Conservation (phyloP, 495 filamentous ascomycete genomes). For the Amniculicola lignicola region DNA sequence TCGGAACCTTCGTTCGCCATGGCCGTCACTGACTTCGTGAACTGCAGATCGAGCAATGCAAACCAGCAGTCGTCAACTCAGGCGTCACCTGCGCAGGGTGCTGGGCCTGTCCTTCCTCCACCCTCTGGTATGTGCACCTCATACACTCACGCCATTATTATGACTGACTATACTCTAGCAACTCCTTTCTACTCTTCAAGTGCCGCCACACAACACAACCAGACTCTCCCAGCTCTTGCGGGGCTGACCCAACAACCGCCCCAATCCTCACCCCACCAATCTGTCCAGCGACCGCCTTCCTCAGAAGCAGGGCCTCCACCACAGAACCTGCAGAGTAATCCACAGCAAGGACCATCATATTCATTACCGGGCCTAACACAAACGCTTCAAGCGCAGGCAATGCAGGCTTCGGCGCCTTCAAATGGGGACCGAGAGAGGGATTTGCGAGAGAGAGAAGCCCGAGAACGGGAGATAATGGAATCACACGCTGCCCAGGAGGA, state of each 20-base stretch:
- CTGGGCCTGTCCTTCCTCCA: constrained; percentile 32
- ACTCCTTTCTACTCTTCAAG: constrained; percentile 32
- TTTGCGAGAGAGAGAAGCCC: constrained; percentile 26
- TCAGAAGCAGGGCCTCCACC: constrained; percentile 25
- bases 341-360: constrained; percentile 24
- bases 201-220: constrained; percentile 22
- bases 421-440: constrained; percentile 28
- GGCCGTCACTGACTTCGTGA: too few relatives aligned
- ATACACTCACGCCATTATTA: neutral
- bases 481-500: constrained; percentile 50
- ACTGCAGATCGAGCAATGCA: constrained; percentile 23
- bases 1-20: too few relatives aligned
- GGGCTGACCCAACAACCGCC: constrained; percentile 24
- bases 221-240: constrained; percentile 32
- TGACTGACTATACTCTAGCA: neutral
- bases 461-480: constrained; percentile 32
- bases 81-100: constrained; percentile 27
- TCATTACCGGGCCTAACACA: constrained; percentile 32
- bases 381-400: constrained; percentile 25
- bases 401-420: constrained; percentile 12
- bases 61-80: constrained; percentile 28
- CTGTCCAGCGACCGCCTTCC: constrained; percentile 28
- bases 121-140: constrained; percentile 26
- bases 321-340: constrained; percentile 8
- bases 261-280: constrained; percentile 30